Percentiles rank a stretch among this genome's conserved stretches.
Conservation (phyloP, 2,329 filamentous ascomycete species). For the Pseudogymnoascus destructans region DNA sequence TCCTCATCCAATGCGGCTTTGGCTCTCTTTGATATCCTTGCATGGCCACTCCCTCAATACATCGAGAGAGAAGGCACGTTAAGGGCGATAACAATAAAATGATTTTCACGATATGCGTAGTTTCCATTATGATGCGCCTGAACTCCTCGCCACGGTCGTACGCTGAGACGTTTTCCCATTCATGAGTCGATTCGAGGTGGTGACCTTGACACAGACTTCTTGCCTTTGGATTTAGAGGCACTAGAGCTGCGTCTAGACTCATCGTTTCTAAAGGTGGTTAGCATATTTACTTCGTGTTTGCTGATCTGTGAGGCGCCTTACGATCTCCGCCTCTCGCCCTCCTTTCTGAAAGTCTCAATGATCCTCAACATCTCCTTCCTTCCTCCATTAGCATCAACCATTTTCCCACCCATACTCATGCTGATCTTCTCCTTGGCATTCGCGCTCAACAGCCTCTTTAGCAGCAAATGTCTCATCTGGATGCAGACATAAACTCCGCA, state of each 20-base stretch:
- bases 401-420: slow-evolving; percentile 82
- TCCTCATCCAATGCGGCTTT: not conserved
- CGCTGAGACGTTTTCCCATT: not conserved
- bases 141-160: not conserved
- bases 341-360: slow-evolving; percentile 74
- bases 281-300: not conserved
- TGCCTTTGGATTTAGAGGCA: not conserved
- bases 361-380: slow-evolving; percentile 85
- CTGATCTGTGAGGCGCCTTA: slow-evolving; percentile 34
- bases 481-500: slow-evolving; percentile 95
- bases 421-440: slow-evolving; percentile 76
- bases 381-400: slow-evolving; percentile 66
- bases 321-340: slow-evolving; percentile 74
- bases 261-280: not conserved
- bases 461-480: slow-evolving; percentile 83
- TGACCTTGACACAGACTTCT: not conserved
- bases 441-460: slow-evolving; percentile 68
- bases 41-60: not conserved
- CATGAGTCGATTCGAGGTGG: not conserved
- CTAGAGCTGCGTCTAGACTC: not conserved
- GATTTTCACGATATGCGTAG: not conserved
- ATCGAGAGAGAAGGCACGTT: not conserved
- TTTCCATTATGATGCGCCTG: not conserved
- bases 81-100: not conserved
- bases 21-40: not conserved